Evolutionary conservation across 2,329 filamentous ascomycete species (phyloP), one percentile per base, ranked within the genome.

Genomic region (Thyridium curvatum): DNA sequence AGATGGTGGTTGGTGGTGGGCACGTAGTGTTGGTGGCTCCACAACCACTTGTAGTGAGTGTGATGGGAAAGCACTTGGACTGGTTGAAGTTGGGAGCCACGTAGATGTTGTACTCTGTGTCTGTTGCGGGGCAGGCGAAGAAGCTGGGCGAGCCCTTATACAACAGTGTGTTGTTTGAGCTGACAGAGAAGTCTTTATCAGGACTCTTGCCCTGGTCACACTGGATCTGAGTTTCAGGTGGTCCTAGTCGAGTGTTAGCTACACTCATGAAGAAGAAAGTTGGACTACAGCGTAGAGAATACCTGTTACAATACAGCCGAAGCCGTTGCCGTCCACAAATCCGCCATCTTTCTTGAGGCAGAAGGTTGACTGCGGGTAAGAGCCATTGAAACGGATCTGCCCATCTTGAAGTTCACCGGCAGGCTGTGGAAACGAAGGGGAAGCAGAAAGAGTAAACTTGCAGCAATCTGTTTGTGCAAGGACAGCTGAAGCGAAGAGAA

Each of bases 91-190:
- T 31, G 17, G 44, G 44, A 7, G 30, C 15, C 15, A 44, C 33
- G 38, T 46, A 46, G 37, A 46, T 37, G 38, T 44, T 46, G 32
- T 44, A 44, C 35, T 46, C 44, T 8, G 41, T 42, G 34, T 46
- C 44, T 9, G 44, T 46, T 30, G 42, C 44, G 12, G 44, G 41
- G 29, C 44, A 46, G 32, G 44, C 44, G 28, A 14, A 46, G 34
- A 46, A 46, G 16, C 16, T 17, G 3, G 42, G 35, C 12, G 39
- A 41, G 28, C 42, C 42, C 5, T 41, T 30, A 33, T 42, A 46
- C 9, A 42, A 37, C 13, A 46, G 35, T 10, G 12, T 38, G 37
- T 42, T 41, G 33, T 32, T 28, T 7, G 37, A 17, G 34, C 32
- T 37, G 15, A 46, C 38, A 10, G 41, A 37, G 30, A 45, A 45